Evolutionary conservation across 2,329 filamentous ascomycete genomes (phyloP).

Genomic region (Dryadomyces quercus-mongolicae): DNA sequence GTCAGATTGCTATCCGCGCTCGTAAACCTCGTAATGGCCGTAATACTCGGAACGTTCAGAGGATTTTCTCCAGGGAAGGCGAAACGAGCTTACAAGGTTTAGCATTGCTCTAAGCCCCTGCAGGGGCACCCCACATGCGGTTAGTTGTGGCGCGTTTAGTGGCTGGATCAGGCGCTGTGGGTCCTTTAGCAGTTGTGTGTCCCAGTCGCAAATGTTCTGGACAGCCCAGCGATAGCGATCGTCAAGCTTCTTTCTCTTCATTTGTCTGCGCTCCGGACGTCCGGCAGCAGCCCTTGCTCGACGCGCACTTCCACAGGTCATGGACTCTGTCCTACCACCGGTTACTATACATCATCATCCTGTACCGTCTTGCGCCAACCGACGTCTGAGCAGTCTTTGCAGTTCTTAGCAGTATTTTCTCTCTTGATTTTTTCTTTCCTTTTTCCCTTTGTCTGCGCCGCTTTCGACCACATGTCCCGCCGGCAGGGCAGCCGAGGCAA

Average conservation of each 20-base stretch:
- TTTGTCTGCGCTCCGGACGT: too few relatives aligned
- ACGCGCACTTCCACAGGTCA: too few relatives aligned
- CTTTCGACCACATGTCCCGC: neutral
- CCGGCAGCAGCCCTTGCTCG: too few relatives aligned
- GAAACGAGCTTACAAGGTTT: neutral
- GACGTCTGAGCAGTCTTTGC: too few relatives aligned
- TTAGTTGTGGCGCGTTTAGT: neutral
- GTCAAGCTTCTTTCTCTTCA: too few relatives aligned
- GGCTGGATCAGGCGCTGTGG: neutral
- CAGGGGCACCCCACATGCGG: neutral
- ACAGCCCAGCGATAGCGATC: too few relatives aligned
- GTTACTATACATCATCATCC: too few relatives aligned
- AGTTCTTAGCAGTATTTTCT: neutral
- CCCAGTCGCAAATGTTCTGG: too few relatives aligned
- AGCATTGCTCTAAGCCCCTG: neutral
- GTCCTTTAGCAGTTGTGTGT: neutral
- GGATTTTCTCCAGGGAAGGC: neutral
- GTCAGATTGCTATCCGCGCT: too few relatives aligned
- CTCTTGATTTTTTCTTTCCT: neutral
- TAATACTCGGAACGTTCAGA: neutral
- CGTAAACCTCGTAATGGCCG: too few relatives aligned
- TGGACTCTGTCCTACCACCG: too few relatives aligned
- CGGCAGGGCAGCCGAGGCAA: conserved; percentile 7
- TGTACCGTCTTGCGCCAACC: too few relatives aligned
- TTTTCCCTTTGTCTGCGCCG: conserved; percentile 2